Base-by-base conservation (phyloP, 768 basidiomycete genomes). In the Nidula microcarpa region DNA sequence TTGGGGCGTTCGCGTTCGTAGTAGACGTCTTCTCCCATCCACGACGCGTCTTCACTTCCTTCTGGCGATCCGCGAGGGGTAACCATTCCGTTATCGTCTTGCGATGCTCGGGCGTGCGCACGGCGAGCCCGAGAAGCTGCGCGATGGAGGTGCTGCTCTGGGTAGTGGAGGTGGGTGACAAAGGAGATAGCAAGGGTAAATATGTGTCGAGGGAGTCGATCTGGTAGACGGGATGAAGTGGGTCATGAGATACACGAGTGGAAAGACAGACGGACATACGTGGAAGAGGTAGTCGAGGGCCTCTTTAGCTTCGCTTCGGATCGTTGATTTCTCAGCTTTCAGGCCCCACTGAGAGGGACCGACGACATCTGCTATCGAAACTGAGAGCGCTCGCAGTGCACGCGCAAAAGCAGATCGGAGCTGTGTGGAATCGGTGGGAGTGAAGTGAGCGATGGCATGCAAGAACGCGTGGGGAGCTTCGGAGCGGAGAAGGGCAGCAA, bases 301-400 rank as follows among this genome's bases (percentile, higher is more conserved):
- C 3, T 74, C 67, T 54, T 78, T 79, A 1, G 86, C 85, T 23
- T 84, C 80, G 13, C 65, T 63, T 13, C 75, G 68, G 3, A 80
- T 66, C 3, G 68, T 65, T 1, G 72, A 68, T 1, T 77, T 68
- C 18, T 76, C 75, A 6, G 76, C 73, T 5, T 69, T 55, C 6
- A 91, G 71, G 1, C 86, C 88, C 76, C 86, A 89, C 44, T 80
- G 78, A 0, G 84, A 80, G 0, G 89, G 87, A 0, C 88, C 89
- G 0, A 87, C 79, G 1, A 82, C 73, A 43, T 91, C 88, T 5
- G 90, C 79, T 35, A 86, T 67, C 1, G 86, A 79, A 3, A 73
- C 67, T 4, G 81, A 76, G 16, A 90, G 63, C 0, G 84, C 78
- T 35, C 85, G 76, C 14, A 91, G 67, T 1, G 80, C 86, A 3